These are phyloP conservation scores for Scheffersomyces amazonensis DNA, from an alignment of 805 yeast species.

Conservation along the genomic window DNA sequence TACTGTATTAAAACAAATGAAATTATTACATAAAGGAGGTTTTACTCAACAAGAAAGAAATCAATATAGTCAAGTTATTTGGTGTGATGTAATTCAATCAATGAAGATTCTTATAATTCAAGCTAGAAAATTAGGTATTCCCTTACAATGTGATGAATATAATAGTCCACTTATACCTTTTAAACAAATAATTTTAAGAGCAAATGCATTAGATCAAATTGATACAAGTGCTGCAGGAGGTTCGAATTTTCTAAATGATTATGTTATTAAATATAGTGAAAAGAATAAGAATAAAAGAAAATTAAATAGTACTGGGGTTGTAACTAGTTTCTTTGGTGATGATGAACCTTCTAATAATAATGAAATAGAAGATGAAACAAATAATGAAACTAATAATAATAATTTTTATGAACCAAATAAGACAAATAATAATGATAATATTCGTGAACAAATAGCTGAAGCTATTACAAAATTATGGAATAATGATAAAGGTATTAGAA, in stretches of 20 bases:
- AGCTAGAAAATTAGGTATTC: constrained; percentile 63
- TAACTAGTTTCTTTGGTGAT: constrained; percentile 18
- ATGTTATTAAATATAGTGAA: constrained; percentile 60
- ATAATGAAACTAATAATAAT: constrained; percentile 9
- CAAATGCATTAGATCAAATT: constrained; percentile 58
- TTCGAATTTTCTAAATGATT: constrained; percentile 56
- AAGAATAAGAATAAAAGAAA: constrained; percentile 50
- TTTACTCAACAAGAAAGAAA: constrained; percentile 75
- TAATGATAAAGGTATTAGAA: constrained; percentile 62
- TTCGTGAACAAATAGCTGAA: constrained; percentile 58
- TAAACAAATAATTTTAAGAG: constrained; percentile 50
- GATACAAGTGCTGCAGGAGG: constrained; percentile 71
- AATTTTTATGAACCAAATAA: constrained; percentile 2
- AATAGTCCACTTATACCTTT: constrained; percentile 41
- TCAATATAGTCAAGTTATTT: constrained; percentile 82
- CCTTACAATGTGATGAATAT: constrained; percentile 62
- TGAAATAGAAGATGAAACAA: background rate
- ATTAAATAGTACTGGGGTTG: constrained; percentile 51
- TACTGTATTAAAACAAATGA: constrained; percentile 86
- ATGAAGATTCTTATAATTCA: constrained; percentile 77
- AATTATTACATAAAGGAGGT: constrained; percentile 80
- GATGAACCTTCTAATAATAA: constrained; percentile 4
- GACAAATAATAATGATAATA: constrained; percentile 8
- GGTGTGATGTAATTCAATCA: constrained; percentile 87
- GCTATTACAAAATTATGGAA: constrained; percentile 73